Percentiles rank a stretch among this genome's conserved stretches.
phyloP scores from a whole-genome alignment of 148 eudicot genomes.

The Agrostemma githago region DNA sequence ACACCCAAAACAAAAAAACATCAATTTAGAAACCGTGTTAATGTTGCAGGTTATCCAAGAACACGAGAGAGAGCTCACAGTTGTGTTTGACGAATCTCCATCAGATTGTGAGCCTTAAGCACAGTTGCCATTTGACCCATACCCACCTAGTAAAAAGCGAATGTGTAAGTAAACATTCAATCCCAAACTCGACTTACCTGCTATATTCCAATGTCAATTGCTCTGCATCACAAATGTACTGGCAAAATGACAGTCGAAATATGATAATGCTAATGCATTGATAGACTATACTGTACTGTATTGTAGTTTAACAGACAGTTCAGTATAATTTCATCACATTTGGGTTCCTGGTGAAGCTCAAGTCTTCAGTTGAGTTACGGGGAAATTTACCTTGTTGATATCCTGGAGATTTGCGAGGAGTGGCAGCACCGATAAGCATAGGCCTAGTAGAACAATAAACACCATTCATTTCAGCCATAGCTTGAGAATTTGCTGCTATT shows the following conservation, averaged over 20 bases:
- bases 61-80: constrained; percentile 45
- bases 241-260: neutral
- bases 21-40: neutral
- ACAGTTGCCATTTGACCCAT: constrained; percentile 57
- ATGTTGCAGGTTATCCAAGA: too few relatives aligned
- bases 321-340: too few relatives aligned
- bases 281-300: too few relatives aligned
- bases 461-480: constrained; percentile 97
- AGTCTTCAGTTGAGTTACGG: too few relatives aligned
- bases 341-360: too few relatives aligned
- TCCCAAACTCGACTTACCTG: neutral
- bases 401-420: constrained; percentile 82
- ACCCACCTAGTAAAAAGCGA: constrained; percentile 53
- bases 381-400: constrained; percentile 58
- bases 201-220: neutral
- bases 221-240: neutral
- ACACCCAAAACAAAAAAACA: constrained; percentile 13
- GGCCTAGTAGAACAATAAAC: constrained; percentile 82
- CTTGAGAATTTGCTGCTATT: too few relatives aligned
- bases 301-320: too few relatives aligned
- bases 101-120: constrained; percentile 71
- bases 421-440: constrained; percentile 92
- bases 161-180: neutral
- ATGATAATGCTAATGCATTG: neutral
- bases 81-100: constrained; percentile 84